Percentiles rank a stretch among this genome's conserved stretches.
Conservation (phyloP, 139 green algal genomes). For the Dunaliella sp. region DNA sequence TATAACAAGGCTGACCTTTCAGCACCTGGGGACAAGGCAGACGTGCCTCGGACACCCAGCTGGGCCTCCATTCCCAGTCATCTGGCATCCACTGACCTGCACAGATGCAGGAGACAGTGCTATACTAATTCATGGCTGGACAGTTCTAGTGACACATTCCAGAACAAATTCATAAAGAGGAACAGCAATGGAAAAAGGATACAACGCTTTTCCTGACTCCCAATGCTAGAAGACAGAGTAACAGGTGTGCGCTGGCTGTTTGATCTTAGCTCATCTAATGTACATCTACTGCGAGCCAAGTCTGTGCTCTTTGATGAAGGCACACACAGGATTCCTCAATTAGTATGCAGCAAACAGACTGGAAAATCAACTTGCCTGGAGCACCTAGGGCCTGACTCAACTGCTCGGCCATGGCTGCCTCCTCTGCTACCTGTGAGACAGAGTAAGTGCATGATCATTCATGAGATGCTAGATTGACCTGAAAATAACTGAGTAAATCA, state of each 20-base stretch:
- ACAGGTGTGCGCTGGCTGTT: too few species aligned
- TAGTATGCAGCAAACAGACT: background rate
- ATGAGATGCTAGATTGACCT: too few species aligned
- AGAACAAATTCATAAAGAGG: background rate
- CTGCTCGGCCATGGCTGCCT: background rate
- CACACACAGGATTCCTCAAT: too few species aligned
- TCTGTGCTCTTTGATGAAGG: too few species aligned
- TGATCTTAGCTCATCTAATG: too few species aligned
- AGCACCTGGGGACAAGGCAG: background rate
- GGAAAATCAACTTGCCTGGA: background rate
- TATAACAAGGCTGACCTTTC: background rate
- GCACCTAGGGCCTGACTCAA: background rate
- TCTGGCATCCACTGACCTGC: background rate
- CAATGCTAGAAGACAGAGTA: too few species aligned
- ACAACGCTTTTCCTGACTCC: too few species aligned
- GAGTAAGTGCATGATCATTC: too few species aligned
- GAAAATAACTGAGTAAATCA: background rate
- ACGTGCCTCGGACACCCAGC: background rate
- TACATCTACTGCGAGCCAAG: too few species aligned
- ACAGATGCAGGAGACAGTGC: background rate
- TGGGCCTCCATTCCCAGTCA: background rate
- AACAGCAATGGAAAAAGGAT: background rate
- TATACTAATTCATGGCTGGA: background rate
- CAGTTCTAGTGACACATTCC: background rate
- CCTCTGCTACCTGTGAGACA: background rate